A percentile compares a stretch with the other conserved stretches of the same genome.
phyloP scores from a whole-genome alignment of 768 basidiomycete species.

The Tulasnella sp. region DNA sequence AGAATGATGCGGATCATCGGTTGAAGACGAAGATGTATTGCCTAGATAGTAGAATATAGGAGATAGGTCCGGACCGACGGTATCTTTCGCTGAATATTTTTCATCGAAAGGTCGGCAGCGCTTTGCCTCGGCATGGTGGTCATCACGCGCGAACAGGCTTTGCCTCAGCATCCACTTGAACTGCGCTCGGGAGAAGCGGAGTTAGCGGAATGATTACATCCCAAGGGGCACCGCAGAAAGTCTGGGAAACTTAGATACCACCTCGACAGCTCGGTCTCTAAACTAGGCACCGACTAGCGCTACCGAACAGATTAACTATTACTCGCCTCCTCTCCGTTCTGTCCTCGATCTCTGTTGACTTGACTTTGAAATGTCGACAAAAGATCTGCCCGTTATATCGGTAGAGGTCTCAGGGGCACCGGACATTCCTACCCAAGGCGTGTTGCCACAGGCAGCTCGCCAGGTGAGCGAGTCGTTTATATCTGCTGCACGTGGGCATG shows the following conservation, averaged over 20 bases:
- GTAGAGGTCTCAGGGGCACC: neutral
- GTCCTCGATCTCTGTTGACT: neutral
- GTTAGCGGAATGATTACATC: too few species aligned
- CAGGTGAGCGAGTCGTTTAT: too few species aligned
- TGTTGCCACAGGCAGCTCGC: too few species aligned
- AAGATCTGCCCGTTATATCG: neutral
- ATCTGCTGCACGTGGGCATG: too few species aligned
- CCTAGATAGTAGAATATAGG: neutral
- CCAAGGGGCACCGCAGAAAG: neutral
- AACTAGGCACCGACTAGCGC: neutral
- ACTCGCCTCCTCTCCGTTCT: neutral
- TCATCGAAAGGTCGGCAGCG: too few species aligned
- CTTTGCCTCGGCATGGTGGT: too few species aligned
- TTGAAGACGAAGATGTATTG: too few species aligned
- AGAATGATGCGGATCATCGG: too few species aligned
- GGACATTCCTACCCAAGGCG: neutral
- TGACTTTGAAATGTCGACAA: neutral
- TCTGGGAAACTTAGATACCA: neutral
- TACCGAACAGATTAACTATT: neutral
- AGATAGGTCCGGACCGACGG: neutral
- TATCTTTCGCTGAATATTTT: too few species aligned
- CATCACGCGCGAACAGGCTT: too few species aligned
- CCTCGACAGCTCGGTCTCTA: neutral
- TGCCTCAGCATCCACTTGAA: too few species aligned
- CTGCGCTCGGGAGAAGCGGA: too few species aligned